Percentiles rank a stretch among this genome's conserved stretches.
Evolutionary conservation across 331 rosid genomes (phyloP).

Genomic region (Quercus tomentella): DNA sequence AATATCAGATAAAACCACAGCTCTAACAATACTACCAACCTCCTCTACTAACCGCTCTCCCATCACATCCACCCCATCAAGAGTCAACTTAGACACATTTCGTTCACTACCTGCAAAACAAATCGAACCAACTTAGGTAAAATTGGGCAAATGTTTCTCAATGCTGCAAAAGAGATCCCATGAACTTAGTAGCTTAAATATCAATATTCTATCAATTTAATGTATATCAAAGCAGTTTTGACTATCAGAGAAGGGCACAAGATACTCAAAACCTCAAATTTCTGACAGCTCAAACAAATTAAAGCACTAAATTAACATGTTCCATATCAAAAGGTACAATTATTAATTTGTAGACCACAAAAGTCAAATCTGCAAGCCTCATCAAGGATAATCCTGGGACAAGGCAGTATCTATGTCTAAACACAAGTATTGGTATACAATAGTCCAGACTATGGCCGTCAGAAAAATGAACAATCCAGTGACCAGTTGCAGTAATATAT

Average conservation of each 20-base stretch:
- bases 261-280: neutral
- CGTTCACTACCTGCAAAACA: conserved; percentile 77
- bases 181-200: neutral
- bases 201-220: neutral
- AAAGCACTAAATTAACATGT: neutral
- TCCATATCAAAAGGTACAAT: neutral
- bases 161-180: neutral
- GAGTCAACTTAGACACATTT: conserved; percentile 65
- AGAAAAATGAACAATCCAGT: neutral
- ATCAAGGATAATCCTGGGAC: neutral
- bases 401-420: neutral
- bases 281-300: neutral
- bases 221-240: neutral
- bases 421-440: neutral
- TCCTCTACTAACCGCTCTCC: conserved; percentile 86
- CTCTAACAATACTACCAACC: conserved; percentile 41
- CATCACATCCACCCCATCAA: conserved; percentile 98
- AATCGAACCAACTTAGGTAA: conserved; percentile 1
- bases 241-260: neutral
- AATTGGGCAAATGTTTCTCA: neutral
- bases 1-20: conserved; percentile 3
- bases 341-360: neutral
- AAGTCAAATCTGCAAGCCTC: neutral
- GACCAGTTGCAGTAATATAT: neutral
- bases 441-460: neutral